These are phyloP conservation scores for Pichia insulana DNA, from an alignment of 805 yeast species.

Conservation along the genomic window DNA sequence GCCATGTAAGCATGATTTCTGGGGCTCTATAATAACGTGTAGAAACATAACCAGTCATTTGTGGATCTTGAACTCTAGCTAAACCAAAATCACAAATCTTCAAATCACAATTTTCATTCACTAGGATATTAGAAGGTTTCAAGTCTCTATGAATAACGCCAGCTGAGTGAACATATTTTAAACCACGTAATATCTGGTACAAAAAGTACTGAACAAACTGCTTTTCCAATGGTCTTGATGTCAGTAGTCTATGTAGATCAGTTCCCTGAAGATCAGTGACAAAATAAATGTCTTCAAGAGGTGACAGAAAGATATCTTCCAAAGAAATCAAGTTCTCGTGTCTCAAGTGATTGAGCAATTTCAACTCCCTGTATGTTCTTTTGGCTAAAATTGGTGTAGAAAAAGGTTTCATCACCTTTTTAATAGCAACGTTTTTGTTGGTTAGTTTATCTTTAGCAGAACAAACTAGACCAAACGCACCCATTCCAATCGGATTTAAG, in stretches of 20 bases:
- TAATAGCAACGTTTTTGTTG: conserved; percentile 89
- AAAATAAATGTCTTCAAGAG: conserved; percentile 90
- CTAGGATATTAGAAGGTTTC: conserved; percentile 65
- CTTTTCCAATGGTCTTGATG: conserved; percentile 88
- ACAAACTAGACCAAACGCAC: conserved; percentile 96
- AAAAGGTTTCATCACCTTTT: conserved; percentile 96
- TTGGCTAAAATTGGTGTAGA: conserved; percentile 91
- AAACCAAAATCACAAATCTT: conserved; percentile 80
- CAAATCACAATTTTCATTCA: conserved; percentile 64
- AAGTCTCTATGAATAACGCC: conserved; percentile 88
- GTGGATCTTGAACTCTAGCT: conserved; percentile 46
- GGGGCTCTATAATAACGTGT: conserved; percentile 84
- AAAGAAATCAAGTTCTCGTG: conserved; percentile 92
- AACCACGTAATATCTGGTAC: conserved; percentile 89
- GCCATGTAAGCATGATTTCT: conserved; percentile 68
- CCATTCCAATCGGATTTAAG: conserved; percentile 98
- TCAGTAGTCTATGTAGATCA: conserved; percentile 82
- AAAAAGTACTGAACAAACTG: conserved; percentile 95
- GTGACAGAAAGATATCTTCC: conserved; percentile 89
- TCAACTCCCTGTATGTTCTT: conserved; percentile 92
- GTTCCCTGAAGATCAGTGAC: conserved; percentile 97
- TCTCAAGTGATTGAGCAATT: conserved; percentile 81
- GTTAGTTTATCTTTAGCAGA: conserved; percentile 91
- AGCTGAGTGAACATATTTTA: conserved; percentile 91
- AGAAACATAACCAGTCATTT: conserved; percentile 72